Conservation (phyloP, 2,329 filamentous ascomycete species). For the Cladosporium cucumerinum region DNA sequence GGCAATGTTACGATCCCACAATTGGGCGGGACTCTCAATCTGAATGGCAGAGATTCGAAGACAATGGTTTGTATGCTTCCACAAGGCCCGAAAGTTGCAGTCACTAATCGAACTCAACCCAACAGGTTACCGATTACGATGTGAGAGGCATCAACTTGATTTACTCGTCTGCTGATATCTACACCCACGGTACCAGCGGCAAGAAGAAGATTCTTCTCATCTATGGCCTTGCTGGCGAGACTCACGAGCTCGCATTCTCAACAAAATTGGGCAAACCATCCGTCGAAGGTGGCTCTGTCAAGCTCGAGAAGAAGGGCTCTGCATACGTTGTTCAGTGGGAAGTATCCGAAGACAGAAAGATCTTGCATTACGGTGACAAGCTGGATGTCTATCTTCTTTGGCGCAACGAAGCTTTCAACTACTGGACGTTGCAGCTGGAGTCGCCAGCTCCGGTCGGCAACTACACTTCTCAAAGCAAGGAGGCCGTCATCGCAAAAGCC, state of each 20-base stretch:
- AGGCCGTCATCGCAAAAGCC: slow-evolving; percentile 56
- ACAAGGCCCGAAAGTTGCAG: not conserved
- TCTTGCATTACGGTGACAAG: slow-evolving; percentile 49
- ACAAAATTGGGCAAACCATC: slow-evolving; percentile 33
- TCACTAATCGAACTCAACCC: not conserved
- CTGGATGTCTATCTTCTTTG: slow-evolving; percentile 56
- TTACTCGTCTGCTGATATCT: slow-evolving; percentile 68
- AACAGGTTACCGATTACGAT: slow-evolving; percentile 59
- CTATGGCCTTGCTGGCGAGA: slow-evolving; percentile 61
- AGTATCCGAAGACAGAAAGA: slow-evolving; percentile 50
- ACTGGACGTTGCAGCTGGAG: slow-evolving; percentile 60
- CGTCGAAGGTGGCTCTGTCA: slow-evolving; percentile 41
- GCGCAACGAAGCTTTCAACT: slow-evolving; percentile 64
- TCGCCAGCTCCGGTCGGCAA: slow-evolving; percentile 23
- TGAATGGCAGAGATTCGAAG: slow-evolving; percentile 64
- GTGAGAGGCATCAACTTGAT: slow-evolving; percentile 58
- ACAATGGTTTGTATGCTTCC: slow-evolving; percentile 50
- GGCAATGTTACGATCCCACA: slow-evolving; percentile 59
- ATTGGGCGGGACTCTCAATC: slow-evolving; percentile 53
- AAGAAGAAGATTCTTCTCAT: slow-evolving; percentile 60
- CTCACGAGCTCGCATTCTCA: slow-evolving; percentile 59
- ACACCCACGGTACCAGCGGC: slow-evolving; percentile 64
- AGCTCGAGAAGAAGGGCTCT: slow-evolving; percentile 38
- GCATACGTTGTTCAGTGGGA: slow-evolving; percentile 54
- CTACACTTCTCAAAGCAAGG: slow-evolving; percentile 33